Evolutionary conservation across 805 yeast genomes (phyloP), one percentile per base, ranked within the genome.

Genomic region (Wickerhamiella alocasiicola): DNA sequence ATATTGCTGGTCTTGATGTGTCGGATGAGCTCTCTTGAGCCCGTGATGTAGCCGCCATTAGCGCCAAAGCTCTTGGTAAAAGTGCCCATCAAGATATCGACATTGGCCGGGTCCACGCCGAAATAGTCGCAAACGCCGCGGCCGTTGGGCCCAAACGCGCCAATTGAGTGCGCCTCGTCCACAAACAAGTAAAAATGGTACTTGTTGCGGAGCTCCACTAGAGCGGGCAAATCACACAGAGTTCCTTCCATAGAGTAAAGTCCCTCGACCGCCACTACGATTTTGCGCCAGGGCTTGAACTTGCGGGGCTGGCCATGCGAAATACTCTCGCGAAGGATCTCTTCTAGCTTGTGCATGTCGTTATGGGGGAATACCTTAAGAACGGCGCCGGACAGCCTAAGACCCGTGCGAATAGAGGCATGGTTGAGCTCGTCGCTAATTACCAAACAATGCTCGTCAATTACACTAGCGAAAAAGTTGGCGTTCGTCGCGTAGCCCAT

Each of bases 401-500:
- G 80, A 49, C 99, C 99, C 44, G 88, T 83, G 58, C 99, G 76
- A 50, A 88, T 84, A 1, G 96, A 85, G 4, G 95, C 85, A 61
- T 91, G 99, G 60, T 91, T 91, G 53, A 91, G 70, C 54, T 87
- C 88, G 64, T 91, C 99, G n/a, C 94, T 81, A 38, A 91, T 81
- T 36, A 93, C 88, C 43, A 93, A 70, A 55, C 95, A 85, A 57
- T 82, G 80, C 46, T 82, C 71, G 61, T 87, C 94, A 29, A 83
- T 80, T 37, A 91, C 63, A 2, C 94, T 73, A 25, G 84, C 68
- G 57, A 91, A 88, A 42, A 91, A 66, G 52, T 79, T 76, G 15
- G 95, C 94, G 57, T 91, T 91, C 4, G 98, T 91, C 51, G 94
- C 91, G 59, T 84, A 91, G 43, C 99, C 99, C 81, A 84, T 91